Percentiles rank a stretch among this genome's conserved stretches.
phyloP scores from a whole-genome alignment of 768 basidiomycete genomes.

The Nidularia sp. region DNA sequence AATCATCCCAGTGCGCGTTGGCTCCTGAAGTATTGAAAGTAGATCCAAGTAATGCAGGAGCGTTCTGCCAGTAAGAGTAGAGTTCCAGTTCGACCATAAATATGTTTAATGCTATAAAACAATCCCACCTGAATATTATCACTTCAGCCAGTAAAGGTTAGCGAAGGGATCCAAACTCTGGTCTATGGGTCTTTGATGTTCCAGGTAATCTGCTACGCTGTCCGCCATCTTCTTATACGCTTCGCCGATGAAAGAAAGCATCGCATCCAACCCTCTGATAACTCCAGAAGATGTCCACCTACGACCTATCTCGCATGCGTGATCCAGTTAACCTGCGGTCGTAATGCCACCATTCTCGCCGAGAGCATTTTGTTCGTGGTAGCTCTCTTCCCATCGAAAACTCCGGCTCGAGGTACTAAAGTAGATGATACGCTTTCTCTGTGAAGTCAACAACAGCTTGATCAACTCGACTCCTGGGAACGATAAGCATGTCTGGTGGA shows the following conservation, averaged over 20 bases:
- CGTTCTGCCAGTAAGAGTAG: too few species aligned
- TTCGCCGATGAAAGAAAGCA: conserved; percentile 29
- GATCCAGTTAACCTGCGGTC: conserved; percentile 36
- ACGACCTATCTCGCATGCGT: conserved; percentile 42
- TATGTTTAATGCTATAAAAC: background rate
- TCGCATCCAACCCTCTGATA: conserved; percentile 37
- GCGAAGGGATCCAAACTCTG: conserved; percentile 35
- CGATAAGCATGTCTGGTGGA: conserved; percentile 29
- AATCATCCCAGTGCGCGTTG: too few species aligned
- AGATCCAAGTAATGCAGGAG: too few species aligned
- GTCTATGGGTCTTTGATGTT: conserved; percentile 35
- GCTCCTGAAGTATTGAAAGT: too few species aligned
- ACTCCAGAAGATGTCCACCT: conserved; percentile 45
- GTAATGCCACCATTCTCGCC: conserved; percentile 13
- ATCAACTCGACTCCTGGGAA: conserved; percentile 14
- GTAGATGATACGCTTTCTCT: conserved; percentile 23
- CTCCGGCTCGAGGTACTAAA: conserved; percentile 34
- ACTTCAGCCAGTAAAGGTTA: conserved; percentile 18
- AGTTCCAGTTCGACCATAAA: too few species aligned
- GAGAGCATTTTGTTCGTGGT: conserved; percentile 41
- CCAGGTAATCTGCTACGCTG: conserved; percentile 24
- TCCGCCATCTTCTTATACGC: conserved; percentile 31
- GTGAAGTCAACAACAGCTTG: conserved; percentile 25
- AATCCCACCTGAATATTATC: background rate
- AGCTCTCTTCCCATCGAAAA: conserved; percentile 35